These are phyloP conservation scores for Talaromyces rugulosus DNA, from an alignment of 2,329 filamentous ascomycete genomes.

Conservation along the genomic window DNA sequence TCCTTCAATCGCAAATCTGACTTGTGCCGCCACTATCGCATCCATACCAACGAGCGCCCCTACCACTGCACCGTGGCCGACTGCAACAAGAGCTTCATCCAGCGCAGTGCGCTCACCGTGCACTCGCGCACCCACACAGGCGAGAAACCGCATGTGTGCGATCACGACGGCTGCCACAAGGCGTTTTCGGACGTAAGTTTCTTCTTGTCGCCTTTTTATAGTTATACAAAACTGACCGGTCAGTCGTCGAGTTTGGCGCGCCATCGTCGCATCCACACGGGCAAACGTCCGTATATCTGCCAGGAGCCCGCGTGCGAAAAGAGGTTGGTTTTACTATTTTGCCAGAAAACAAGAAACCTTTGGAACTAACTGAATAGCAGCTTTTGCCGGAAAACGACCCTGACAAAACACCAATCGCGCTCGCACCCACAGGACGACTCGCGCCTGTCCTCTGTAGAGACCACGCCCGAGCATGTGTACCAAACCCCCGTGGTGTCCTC, in stretches of 20 bases:
- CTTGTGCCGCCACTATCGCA: conserved; percentile 44
- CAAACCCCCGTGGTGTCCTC: conserved; percentile 26
- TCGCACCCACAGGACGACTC: conserved; percentile 34
- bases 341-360: no score
- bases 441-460: conserved; percentile 33
- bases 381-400: conserved; percentile 39
- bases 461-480: conserved; percentile 31
- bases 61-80: conserved; percentile 42
- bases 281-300: conserved; percentile 38
- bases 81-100: conserved; percentile 47
- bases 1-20: conserved; percentile 48
- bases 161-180: conserved; percentile 39
- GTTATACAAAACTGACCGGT: not conserved
- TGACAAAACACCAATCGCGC: conserved; percentile 38
- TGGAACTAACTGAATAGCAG: conserved; percentile 16
- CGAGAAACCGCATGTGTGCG: conserved; percentile 42
- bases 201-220: not conserved
- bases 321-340: conserved; percentile 23
- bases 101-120: conserved; percentile 45
- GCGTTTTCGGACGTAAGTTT: conserved; percentile 41
- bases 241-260: conserved; percentile 39
- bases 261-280: conserved; percentile 37
- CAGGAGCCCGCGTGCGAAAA: conserved; percentile 36
- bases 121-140: conserved; percentile 43
- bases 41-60: conserved; percentile 47